phyloP scores from a whole-genome alignment of 2,329 filamentous ascomycete genomes.

The Paraconiothyrium brasiliense region DNA sequence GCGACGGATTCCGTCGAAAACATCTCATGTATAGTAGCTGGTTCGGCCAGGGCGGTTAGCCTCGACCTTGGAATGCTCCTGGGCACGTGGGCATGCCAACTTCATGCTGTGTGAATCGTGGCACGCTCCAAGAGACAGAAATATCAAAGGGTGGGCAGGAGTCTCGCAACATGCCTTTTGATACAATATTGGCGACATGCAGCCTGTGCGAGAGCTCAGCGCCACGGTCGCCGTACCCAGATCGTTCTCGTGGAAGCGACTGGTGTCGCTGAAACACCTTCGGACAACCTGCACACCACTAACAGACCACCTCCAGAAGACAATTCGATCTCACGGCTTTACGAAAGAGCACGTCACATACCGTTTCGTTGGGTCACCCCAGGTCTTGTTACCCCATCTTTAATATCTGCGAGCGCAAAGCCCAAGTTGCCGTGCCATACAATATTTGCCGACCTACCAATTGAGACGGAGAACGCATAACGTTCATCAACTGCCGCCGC shows the following conservation, averaged over 20 bases:
- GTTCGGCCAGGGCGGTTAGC: no score
- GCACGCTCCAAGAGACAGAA: background rate
- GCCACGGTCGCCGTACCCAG: background rate
- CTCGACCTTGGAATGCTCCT: background rate
- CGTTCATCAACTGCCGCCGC: slow-evolving; percentile 3
- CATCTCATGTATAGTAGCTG: no score
- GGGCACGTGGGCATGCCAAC: background rate
- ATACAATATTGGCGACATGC: background rate
- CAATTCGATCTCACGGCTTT: background rate
- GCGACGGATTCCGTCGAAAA: background rate
- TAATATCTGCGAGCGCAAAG: slow-evolving; percentile 4
- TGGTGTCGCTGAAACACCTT: background rate
- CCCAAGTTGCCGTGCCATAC: slow-evolving; percentile 1
- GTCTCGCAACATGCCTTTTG: background rate
- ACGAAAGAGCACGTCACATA: background rate
- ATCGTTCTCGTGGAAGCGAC: background rate
- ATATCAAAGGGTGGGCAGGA: background rate
- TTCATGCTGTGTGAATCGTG: background rate
- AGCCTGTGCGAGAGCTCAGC: no score
- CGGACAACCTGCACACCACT: slow-evolving; percentile 1
- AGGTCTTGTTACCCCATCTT: background rate
- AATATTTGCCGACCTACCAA: slow-evolving; percentile 11
- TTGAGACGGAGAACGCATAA: slow-evolving; percentile 3
- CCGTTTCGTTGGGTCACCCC: background rate
- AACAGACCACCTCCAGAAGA: background rate